phyloP scores from a whole-genome alignment of 441 rosid genomes.

The Erodium trifolium region DNA sequence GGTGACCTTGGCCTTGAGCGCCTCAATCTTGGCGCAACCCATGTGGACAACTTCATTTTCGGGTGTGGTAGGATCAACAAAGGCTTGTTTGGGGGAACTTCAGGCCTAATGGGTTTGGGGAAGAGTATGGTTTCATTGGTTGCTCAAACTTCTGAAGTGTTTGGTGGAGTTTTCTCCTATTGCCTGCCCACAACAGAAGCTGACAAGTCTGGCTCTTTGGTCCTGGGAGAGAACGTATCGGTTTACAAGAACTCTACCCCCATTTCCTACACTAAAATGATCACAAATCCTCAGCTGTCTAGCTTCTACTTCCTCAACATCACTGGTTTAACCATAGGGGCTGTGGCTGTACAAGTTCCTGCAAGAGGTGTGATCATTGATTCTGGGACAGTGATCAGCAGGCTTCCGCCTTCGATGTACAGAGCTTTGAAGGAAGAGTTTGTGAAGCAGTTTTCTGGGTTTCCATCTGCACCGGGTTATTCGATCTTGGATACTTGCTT shows the following conservation, averaged over 20 bases:
- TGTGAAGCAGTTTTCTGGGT: conserved; percentile 53
- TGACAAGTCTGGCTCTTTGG: conserved; percentile 66
- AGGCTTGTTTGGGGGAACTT: conserved; percentile 79
- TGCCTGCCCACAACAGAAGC: conserved; percentile 63
- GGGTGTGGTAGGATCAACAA: conserved; percentile 77
- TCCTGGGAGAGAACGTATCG: conserved; percentile 54
- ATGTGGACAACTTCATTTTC: conserved; percentile 42
- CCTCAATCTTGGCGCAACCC: conserved; percentile 38
- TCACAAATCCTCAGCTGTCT: conserved; percentile 48
- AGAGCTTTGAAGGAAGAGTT: conserved; percentile 57
- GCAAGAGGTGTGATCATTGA: conserved; percentile 58
- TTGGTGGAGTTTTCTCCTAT: conserved; percentile 76
- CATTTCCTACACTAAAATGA: conserved; percentile 52
- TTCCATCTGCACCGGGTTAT: conserved; percentile 56
- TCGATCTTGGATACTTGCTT: conserved; percentile 80
- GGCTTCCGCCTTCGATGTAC: conserved; percentile 75
- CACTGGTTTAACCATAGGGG: conserved; percentile 59
- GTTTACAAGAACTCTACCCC: conserved; percentile 56
- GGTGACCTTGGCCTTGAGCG: conserved; percentile 62
- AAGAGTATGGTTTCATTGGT: conserved; percentile 63
- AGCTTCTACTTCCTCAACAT: conserved; percentile 77
- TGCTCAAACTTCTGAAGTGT: conserved; percentile 46
- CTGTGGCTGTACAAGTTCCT: conserved; percentile 32
- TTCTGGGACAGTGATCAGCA: conserved; percentile 78
- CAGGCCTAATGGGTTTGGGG: conserved; percentile 85